Evolutionary conservation across 2,329 filamentous ascomycete genomes (phyloP).

Genomic region (Trichoderma sp.): DNA sequence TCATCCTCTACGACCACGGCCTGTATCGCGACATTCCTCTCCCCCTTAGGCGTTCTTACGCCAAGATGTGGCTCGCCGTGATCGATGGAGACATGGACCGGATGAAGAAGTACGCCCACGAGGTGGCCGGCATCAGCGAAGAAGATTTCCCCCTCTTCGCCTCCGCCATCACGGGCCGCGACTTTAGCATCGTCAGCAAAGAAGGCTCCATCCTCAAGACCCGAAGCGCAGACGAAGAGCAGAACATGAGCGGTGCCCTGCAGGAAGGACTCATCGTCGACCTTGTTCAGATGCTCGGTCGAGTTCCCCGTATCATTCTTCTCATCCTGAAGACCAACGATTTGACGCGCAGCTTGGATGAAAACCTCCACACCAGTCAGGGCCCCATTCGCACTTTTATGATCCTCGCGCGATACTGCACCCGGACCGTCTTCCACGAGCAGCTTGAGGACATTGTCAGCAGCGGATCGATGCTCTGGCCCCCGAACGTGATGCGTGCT

Average conservation of each 20-base stretch:
- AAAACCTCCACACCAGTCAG: constrained; percentile 74
- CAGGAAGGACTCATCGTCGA: constrained; percentile 87
- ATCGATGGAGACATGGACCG: constrained; percentile 80
- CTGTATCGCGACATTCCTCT: constrained; percentile 90
- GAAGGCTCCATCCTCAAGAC: constrained; percentile 55
- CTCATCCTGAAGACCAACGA: constrained; percentile 98
- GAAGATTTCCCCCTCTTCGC: constrained; percentile 94
- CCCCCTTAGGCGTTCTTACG: constrained; percentile 77
- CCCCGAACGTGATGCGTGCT: constrained; percentile 52
- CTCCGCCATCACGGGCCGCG: constrained; percentile 90
- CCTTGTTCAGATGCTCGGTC: constrained; percentile 80
- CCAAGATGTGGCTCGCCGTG: constrained; percentile 95
- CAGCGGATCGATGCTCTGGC: constrained; percentile 56
- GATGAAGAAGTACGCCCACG: constrained; percentile 86
- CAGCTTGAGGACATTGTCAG: constrained; percentile 55
- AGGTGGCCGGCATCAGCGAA: constrained; percentile 85
- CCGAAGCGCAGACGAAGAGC: constrained; percentile 74
- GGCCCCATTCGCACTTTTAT: constrained; percentile 64
- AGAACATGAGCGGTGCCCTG: constrained; percentile 78
- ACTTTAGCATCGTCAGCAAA: constrained; percentile 72
- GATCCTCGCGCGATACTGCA: constrained; percentile 67
- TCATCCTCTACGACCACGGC: constrained; percentile 95
- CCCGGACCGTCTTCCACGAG: constrained; percentile 63
- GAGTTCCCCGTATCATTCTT: constrained; percentile 87
- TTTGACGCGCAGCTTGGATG: constrained; percentile 87